Base-by-base conservation (phyloP, 2,329 filamentous ascomycete genomes). In the Neofusicoccum parvum region DNA sequence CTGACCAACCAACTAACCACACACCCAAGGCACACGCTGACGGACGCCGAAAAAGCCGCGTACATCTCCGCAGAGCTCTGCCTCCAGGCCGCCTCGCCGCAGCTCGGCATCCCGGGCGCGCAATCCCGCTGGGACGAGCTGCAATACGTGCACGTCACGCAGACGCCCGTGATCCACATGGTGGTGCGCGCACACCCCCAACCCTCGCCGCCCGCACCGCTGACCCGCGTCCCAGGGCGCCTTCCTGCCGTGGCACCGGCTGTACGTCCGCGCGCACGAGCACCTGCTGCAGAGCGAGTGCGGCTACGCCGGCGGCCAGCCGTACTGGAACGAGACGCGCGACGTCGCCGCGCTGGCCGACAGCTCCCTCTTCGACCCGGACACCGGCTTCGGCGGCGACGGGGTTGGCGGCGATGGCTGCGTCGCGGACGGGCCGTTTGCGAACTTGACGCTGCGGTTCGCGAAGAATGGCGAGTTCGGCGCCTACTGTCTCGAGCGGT, bases 211-310 rank as follows among this genome's bases (percentile, higher is more conserved):
- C 9, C 1, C 9, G 1, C 39, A 15, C n/a, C 11, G 11, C 5
- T n/a, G 3, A 36, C 23, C 23, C 1, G 3, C 3, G 1, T 7
- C 3, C 9, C 27, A 59, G 56, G 56, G 56, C n/a, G 56, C 56
- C 67, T 80, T 82, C 70, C 71, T 82, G 43, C 73, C 76, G 27
- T 81, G 80, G 80, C 81, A 83, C 66, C 76, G 81, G 46, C 79
- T 80, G 66, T 81, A 78, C 68, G 72, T 78, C 45, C 76, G 73
- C 63, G 71, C 78, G 14, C 82, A 79, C 65, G 81, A 83, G 67
- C 71, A 78, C 65, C 79, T 78, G 32, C 74, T 83, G 3, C 70
- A 79, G 3, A 72, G 76, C n/a, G 79, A 81, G 62, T 83, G 82
- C 64, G 78, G 78, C 17, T 83, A 82, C 68, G 75, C 69, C 1